A percentile compares a stretch with the other conserved stretches of the same genome.
Evolutionary conservation across 306 rosid species (phyloP).

Genomic region (Fagus sylvatica): DNA sequence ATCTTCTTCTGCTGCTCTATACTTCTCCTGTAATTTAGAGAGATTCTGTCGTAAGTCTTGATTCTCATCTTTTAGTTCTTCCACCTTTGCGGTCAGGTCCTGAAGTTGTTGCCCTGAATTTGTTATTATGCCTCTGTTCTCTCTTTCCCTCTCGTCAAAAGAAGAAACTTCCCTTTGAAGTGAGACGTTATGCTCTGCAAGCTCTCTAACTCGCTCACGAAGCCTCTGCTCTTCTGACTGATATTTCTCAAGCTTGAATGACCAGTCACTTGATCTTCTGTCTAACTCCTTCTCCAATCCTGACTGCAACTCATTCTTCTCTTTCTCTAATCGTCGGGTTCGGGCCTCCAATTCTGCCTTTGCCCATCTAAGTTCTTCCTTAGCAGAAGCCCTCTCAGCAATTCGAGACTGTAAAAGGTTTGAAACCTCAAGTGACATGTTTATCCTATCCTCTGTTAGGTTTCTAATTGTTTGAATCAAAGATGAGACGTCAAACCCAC

Average conservation of each 20-base stretch:
- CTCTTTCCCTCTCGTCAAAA: slow-evolving; percentile 65
- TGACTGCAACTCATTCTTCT: slow-evolving; percentile 82
- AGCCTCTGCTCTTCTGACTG: slow-evolving; percentile 88
- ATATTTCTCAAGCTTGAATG: slow-evolving; percentile 83
- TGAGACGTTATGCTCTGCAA: slow-evolving; percentile 94
- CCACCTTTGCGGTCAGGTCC: slow-evolving; percentile 54
- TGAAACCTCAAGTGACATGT: slow-evolving; percentile 77
- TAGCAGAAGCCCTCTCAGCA: slow-evolving; percentile 66
- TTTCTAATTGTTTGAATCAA: slow-evolving; percentile 64
- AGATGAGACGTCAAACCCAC: slow-evolving; percentile 57
- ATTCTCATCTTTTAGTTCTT: slow-evolving; percentile 57
- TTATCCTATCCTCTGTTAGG: slow-evolving; percentile 63
- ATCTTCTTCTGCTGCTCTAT: slow-evolving; percentile 56
- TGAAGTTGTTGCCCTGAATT: slow-evolving; percentile 57
- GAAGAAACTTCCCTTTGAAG: slow-evolving; percentile 89
- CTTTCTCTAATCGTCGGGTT: slow-evolving; percentile 71
- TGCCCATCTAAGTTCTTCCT: slow-evolving; percentile 59
- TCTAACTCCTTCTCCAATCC: slow-evolving; percentile 89
- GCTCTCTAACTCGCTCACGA: slow-evolving; percentile 96
- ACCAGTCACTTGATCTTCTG: slow-evolving; percentile 97
- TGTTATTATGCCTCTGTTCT: slow-evolving; percentile 49
- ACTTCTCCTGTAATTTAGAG: slow-evolving; percentile 62
- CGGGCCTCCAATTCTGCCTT: slow-evolving; percentile 61
- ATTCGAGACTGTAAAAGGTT: slow-evolving; percentile 70
- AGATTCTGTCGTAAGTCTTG: slow-evolving; percentile 53